Evolutionary conservation across 768 basidiomycete species (phyloP).

Genomic region (Lactifluus rugatus): DNA sequence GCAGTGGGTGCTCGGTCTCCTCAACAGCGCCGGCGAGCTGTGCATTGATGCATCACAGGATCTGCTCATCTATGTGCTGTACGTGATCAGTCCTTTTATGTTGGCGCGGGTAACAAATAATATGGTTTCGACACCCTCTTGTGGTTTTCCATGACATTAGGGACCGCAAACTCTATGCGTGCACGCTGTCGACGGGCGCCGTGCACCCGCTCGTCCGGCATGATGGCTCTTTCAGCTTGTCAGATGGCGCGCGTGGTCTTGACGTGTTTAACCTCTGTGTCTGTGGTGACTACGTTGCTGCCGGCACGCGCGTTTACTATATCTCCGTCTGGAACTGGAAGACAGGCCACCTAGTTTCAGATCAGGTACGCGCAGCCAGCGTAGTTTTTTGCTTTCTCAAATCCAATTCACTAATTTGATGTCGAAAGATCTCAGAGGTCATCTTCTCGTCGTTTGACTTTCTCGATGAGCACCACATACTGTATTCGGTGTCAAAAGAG

Average conservation of each 20-base stretch:
- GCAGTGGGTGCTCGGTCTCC: conserved; percentile 5
- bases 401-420: neutral
- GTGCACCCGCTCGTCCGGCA: neutral
- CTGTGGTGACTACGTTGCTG: conserved; percentile 4
- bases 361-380: neutral
- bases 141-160: neutral
- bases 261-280: neutral
- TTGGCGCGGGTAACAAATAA: neutral
- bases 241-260: neutral
- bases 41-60: conserved; percentile 12
- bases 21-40: neutral
- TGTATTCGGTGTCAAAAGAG: neutral
- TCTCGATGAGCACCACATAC: conserved; percentile 11
- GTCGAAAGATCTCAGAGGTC: neutral
- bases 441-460: conserved; percentile 9
- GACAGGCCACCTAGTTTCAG: neutral
- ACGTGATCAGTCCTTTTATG: neutral
- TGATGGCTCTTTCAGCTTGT: neutral
- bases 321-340: conserved; percentile 17
- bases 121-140: neutral
- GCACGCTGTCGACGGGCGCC: neutral
- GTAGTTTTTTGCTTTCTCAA: neutral
- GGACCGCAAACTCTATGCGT: neutral
- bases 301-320: neutral
- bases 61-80: conserved; percentile 6